Conservation (phyloP, 257 asterid species). For the Ligustrum vulgare region DNA sequence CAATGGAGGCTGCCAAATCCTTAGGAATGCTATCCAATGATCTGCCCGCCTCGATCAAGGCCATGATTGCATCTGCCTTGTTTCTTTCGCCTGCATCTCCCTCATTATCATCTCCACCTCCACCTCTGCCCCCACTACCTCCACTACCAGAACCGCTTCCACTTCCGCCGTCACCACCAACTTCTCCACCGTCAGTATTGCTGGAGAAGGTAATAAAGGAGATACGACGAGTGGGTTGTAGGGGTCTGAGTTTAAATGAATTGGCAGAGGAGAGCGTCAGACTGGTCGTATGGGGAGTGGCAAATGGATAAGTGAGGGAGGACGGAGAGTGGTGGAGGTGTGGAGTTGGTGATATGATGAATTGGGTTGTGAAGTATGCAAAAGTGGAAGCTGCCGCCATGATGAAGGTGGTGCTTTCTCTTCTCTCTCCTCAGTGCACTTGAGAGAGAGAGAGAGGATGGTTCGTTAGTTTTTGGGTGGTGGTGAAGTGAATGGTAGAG, state of each 20-base stretch:
- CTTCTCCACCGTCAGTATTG: slow-evolving; percentile 7
- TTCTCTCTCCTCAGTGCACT: neutral
- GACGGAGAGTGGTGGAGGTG: slow-evolving; percentile 23
- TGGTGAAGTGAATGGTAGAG: neutral
- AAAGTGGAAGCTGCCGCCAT: slow-evolving; percentile 34
- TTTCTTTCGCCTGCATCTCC: slow-evolving; percentile 75
- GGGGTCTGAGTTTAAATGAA: slow-evolving; percentile 29
- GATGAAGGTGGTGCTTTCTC: neutral
- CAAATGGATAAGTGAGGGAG: slow-evolving; percentile 29
- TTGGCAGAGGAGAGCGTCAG: slow-evolving; percentile 23
- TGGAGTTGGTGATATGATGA: slow-evolving; percentile 21
- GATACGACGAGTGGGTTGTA: slow-evolving; percentile 33
- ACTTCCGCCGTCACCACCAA: slow-evolving; percentile 16
- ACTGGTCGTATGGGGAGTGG: slow-evolving; percentile 17
- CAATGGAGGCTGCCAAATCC: slow-evolving; percentile 77
- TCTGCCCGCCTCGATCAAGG: slow-evolving; percentile 73
- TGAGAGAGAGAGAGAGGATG: neutral
- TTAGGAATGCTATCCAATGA: slow-evolving; percentile 77
- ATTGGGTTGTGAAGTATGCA: slow-evolving; percentile 35
- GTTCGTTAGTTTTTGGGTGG: neutral
- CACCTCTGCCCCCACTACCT: slow-evolving; percentile 29
- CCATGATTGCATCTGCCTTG: slow-evolving; percentile 72
- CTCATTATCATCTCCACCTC: slow-evolving; percentile 34
- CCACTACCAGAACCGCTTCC: slow-evolving; percentile 28
- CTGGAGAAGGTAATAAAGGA: slow-evolving; percentile 41